These are phyloP conservation scores for Phlebopus sp. DNA, from an alignment of 1,284 basidiomycete species.

Conservation along the genomic window DNA sequence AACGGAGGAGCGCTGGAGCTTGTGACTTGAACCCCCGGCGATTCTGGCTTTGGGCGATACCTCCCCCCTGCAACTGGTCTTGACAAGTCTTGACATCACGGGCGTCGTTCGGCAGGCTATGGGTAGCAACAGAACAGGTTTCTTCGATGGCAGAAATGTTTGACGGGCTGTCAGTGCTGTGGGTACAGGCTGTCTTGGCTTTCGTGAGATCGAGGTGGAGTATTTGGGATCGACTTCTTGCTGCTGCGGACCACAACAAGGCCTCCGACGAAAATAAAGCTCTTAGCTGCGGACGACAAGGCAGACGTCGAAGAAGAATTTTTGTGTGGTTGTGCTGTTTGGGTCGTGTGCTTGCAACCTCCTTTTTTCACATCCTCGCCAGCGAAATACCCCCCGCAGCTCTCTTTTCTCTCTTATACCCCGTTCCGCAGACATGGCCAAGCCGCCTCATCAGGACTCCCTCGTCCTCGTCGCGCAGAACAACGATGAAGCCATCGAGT, in stretches of 20 bases:
- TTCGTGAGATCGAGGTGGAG: constrained; percentile 6
- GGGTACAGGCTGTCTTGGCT: neutral
- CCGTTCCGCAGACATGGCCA: constrained; percentile 18
- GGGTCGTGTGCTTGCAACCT: constrained; percentile 6
- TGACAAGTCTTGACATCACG: too few species aligned
- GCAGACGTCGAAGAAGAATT: neutral
- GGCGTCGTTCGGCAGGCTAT: too few species aligned
- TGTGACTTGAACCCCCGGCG: too few species aligned
- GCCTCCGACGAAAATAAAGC: constrained; percentile 15
- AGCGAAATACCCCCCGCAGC: constrained; percentile 5
- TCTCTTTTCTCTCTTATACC: constrained; percentile 20
- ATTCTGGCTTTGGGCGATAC: too few species aligned
- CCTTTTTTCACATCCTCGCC: constrained; percentile 6
- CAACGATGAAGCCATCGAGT: constrained; percentile 39
- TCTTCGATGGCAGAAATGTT: neutral
- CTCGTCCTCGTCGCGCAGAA: constrained; percentile 34
- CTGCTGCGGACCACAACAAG: constrained; percentile 23
- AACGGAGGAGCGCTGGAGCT: too few species aligned
- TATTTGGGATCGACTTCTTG: neutral
- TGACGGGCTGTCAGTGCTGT: neutral
- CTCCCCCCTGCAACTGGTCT: too few species aligned
- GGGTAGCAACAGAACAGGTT: neutral
- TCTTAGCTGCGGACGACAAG: constrained; percentile 10
- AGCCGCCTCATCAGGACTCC: constrained; percentile 17
- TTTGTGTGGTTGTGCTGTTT: neutral